phyloP scores from a whole-genome alignment of 768 basidiomycete species.

The Brasilioporus rufonigricans region DNA sequence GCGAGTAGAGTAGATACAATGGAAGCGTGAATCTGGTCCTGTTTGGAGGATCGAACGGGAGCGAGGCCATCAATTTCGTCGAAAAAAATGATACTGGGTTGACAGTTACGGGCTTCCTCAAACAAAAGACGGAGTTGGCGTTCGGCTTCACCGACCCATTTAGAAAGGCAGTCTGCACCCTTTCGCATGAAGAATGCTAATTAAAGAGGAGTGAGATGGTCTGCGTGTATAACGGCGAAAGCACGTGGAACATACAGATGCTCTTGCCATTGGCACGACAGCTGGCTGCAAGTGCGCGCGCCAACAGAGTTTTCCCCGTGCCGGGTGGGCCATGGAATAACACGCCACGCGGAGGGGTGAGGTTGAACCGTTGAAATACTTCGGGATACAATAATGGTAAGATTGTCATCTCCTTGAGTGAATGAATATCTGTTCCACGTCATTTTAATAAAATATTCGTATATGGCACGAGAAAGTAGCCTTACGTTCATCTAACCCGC shows the following conservation, averaged over 20 bases:
- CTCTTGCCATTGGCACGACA: conserved; percentile 83
- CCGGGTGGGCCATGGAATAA: conserved; percentile 98
- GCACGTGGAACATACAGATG: conserved; percentile 62
- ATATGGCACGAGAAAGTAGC: conserved; percentile 19
- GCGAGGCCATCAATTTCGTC: conserved; percentile 99
- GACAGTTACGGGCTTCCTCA: conserved; percentile 89
- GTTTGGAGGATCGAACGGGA: conserved; percentile 96
- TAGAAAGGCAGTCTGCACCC: conserved; percentile 95
- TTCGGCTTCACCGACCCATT: conserved; percentile 99
- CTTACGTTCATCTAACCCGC: conserved; percentile 90
- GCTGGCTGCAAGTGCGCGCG: conserved; percentile 90
- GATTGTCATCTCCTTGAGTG: conserved; percentile 97
- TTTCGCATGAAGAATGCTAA: conserved; percentile 99
- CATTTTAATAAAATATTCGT: conserved; percentile 1
- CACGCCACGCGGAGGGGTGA: conserved; percentile 95
- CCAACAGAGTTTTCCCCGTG: conserved; percentile 95
- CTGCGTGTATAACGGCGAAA: neutral
- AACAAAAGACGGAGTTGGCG: conserved; percentile 92
- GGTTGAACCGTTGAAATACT: conserved; percentile 89
- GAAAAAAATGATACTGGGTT: conserved; percentile 98
- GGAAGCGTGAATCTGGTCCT: conserved; percentile 98
- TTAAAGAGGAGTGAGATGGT: neutral
- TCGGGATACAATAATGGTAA: conserved; percentile 95
- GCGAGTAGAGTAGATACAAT: conserved; percentile 95
- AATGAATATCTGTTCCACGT: conserved; percentile 74